phyloP scores from a whole-genome alignment of 352 stramenopile genomes.

The Phytophthora multivora region DNA sequence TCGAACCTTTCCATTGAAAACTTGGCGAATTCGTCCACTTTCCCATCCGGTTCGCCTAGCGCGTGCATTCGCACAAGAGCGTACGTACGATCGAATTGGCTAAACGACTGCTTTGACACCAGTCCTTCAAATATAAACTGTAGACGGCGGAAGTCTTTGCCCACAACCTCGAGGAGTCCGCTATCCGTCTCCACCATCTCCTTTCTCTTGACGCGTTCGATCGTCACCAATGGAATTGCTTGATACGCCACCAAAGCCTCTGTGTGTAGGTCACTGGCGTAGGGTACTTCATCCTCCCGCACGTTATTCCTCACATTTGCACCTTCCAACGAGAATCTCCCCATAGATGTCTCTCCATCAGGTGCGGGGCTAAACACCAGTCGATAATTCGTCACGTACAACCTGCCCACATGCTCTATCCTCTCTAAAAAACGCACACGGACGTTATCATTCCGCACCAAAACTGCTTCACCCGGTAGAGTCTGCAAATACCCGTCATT shows the following conservation, averaged over 20 bases:
- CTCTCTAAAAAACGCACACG: conserved; percentile 56
- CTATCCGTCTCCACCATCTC: conserved; percentile 78
- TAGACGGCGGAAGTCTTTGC: conserved; percentile 82
- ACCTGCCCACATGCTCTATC: conserved; percentile 53
- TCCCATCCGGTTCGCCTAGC: conserved; percentile 52
- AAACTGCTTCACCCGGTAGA: conserved; percentile 66
- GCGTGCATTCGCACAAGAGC: conserved; percentile 65
- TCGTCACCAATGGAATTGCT: conserved; percentile 68
- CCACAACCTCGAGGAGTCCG: conserved; percentile 71
- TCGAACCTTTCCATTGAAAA: conserved; percentile 63
- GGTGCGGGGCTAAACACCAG: conserved; percentile 69
- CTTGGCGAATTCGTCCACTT: conserved; percentile 68
- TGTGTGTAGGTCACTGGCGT: conserved; percentile 46
- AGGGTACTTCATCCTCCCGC: conserved; percentile 51
- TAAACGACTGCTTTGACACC: conserved; percentile 81
- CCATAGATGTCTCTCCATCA: conserved; percentile 11
- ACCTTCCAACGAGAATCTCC: conserved; percentile 25
- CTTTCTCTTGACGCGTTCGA: conserved; percentile 79
- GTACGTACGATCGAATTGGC: conserved; percentile 72
- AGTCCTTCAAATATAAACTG: conserved; percentile 80
- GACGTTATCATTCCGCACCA: conserved; percentile 69
- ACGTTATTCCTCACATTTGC: conserved; percentile 31
- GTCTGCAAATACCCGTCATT: conserved; percentile 45
- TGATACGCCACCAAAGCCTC: conserved; percentile 61
- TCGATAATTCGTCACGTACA: conserved; percentile 85